A percentile compares a stretch with the other conserved stretches of the same genome.
Conservation (phyloP, 2,329 filamentous ascomycete genomes). For the Elsinoe perseae region DNA sequence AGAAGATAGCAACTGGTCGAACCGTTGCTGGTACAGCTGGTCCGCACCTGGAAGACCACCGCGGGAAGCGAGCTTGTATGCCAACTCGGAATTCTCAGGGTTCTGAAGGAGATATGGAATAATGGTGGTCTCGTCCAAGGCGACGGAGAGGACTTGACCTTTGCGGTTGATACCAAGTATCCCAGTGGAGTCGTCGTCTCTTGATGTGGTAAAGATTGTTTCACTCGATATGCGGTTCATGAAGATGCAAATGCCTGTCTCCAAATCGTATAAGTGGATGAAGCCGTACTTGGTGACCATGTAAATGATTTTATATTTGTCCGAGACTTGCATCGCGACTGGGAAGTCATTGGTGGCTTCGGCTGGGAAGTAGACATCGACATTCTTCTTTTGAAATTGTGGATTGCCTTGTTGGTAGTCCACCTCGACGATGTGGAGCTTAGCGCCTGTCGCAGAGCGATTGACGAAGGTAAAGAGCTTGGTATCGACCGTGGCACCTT, state of each 20-base stretch:
- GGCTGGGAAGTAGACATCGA: constrained; percentile 94
- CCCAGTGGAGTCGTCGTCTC: constrained; percentile 75
- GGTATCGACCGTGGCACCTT: constrained; percentile 81
- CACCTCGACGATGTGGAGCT: constrained; percentile 95
- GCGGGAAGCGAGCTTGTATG: constrained; percentile 91
- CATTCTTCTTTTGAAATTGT: constrained; percentile 85
- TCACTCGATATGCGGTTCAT: constrained; percentile 99
- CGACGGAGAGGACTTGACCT: constrained; percentile 91
- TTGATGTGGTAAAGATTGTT: constrained; percentile 91
- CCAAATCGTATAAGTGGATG: constrained; percentile 96
- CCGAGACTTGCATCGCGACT: constrained; percentile 92
- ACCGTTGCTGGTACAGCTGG: constrained; percentile 84
- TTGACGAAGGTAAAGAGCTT: constrained; percentile 97
- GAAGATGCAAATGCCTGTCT: constrained; percentile 92
- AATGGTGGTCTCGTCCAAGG: constrained; percentile 82
- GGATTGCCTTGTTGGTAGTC: constrained; percentile 88
- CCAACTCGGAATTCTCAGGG: constrained; percentile 84
- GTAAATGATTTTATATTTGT: constrained; percentile 94
- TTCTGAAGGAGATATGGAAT: constrained; percentile 95
- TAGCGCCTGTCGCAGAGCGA: constrained; percentile 78
- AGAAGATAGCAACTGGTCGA: constrained; percentile 73
- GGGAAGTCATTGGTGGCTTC: constrained; percentile 97
- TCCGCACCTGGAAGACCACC: constrained; percentile 92
- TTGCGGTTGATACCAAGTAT: constrained; percentile 95
- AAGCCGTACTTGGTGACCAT: constrained; percentile 98